Evolutionary conservation across 2,329 filamentous ascomycete species (phyloP).

Genomic region (Sclerotinia sclerotiorum): DNA sequence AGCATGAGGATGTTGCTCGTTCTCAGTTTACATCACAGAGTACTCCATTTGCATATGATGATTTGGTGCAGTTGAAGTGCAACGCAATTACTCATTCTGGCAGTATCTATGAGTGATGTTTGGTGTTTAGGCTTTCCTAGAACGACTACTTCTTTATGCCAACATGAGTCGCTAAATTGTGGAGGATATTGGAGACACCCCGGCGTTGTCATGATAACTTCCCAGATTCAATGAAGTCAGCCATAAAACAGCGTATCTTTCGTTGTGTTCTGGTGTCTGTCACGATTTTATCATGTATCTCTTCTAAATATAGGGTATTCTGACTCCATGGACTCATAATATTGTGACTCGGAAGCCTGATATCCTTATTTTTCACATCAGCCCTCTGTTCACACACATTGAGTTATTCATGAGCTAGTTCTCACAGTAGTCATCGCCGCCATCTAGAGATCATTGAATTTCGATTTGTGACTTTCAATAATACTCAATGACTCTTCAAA

Average conservation of each 20-base stretch:
- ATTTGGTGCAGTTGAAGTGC: not conserved
- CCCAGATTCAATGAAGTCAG: not conserved
- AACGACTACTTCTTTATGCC: not conserved
- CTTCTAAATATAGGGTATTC: not conserved
- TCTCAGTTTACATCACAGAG: not conserved
- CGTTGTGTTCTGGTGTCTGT: not conserved
- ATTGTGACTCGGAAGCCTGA: not conserved
- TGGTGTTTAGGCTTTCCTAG: too few species aligned
- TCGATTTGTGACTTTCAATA: not conserved
- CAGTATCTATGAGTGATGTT: not conserved
- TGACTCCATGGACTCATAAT: not conserved
- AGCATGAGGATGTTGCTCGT: not conserved
- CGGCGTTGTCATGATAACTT: not conserved
- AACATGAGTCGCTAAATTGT: not conserved
- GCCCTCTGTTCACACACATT: not conserved
- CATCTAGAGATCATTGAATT: not conserved
- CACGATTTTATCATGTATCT: not conserved
- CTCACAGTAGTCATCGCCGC: not conserved
- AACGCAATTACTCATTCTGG: not conserved
- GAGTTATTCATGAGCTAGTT: not conserved
- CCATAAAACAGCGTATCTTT: not conserved
- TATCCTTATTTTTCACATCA: not conserved
- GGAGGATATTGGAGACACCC: not conserved
- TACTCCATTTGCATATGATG: not conserved
- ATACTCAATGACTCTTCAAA: not conserved